Evolutionary conservation across 2,329 filamentous ascomycete species (phyloP).

Genomic region (Dactylellina sp.): DNA sequence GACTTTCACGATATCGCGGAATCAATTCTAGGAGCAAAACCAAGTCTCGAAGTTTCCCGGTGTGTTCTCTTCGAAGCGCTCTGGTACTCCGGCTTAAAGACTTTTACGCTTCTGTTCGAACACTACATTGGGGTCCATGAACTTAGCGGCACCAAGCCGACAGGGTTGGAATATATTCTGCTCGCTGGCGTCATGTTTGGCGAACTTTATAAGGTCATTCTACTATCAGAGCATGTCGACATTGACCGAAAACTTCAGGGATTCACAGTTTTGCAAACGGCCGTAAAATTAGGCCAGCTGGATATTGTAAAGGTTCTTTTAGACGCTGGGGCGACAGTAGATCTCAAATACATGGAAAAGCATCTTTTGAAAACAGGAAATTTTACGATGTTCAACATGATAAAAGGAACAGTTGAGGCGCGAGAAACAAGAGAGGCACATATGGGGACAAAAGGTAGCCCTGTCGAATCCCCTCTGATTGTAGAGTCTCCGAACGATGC

Average conservation of each 20-base stretch:
- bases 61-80: not conserved
- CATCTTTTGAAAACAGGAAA: not conserved
- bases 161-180: not conserved
- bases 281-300: not conserved
- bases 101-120: constrained; percentile 7
- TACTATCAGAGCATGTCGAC: not conserved
- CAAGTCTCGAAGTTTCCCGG: not conserved
- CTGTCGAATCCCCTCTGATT: not conserved
- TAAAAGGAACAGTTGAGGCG: not conserved
- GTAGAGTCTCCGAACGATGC: not conserved
- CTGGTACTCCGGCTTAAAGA: constrained; percentile 2
- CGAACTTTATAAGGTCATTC: constrained; percentile 9
- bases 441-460: not conserved
- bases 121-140: not conserved
- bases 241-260: not conserved
- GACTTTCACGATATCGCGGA: not conserved
- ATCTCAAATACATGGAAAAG: not conserved
- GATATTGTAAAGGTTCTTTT: constrained; percentile 19
- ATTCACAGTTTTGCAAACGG: not conserved
- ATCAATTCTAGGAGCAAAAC: not conserved
- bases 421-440: not conserved
- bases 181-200: not conserved
- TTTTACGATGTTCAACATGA: not conserved
- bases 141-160: not conserved
- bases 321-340: not conserved